Percentiles rank a stretch among this genome's conserved stretches.
Conservation (phyloP, 371 early-diverging fungal species). For the Saksenaea vasiformis region DNA sequence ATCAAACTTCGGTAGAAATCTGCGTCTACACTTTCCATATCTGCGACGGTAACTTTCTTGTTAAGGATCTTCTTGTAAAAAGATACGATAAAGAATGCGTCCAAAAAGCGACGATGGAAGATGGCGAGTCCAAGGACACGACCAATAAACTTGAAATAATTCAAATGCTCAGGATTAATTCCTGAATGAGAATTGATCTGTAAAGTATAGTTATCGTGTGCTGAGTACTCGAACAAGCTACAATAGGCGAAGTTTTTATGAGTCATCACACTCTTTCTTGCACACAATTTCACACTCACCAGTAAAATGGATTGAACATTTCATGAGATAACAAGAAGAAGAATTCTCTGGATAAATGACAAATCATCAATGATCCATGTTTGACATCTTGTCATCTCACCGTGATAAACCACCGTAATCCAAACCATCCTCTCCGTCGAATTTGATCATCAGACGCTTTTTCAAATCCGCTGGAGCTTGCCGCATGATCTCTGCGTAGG, state of each 20-base stretch:
- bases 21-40: slow-evolving; percentile 97
- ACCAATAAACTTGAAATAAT: slow-evolving; percentile 99
- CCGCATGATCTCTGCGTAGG: slow-evolving; percentile 91
- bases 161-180: slow-evolving; percentile 97
- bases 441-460: slow-evolving; percentile 96
- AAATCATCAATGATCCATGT: not conserved
- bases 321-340: slow-evolving; percentile 96
- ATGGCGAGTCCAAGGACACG: slow-evolving; percentile 96
- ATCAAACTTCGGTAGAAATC: slow-evolving; percentile 89
- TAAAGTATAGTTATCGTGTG: slow-evolving; percentile 95
- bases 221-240: slow-evolving; percentile 93
- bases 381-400: slow-evolving; percentile 23
- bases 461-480: slow-evolving; percentile 84
- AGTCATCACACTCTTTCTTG: not conserved
- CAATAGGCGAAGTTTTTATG: not conserved
- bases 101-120: slow-evolving; percentile 96
- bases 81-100: slow-evolving; percentile 94
- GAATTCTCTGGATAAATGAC: slow-evolving; percentile 74
- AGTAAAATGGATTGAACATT: slow-evolving; percentile 98
- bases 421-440: slow-evolving; percentile 97
- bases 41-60: slow-evolving; percentile 83
- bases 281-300: slow-evolving; percentile 33
- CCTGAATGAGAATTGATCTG: slow-evolving; percentile 96
- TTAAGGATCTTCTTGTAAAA: slow-evolving; percentile 96
- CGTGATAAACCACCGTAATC: slow-evolving; percentile 98